Evolutionary conservation across 371 early-diverging fungal genomes (phyloP), one percentile per base, ranked within the genome.

Genomic region (Syncephalastrum racemosum): DNA sequence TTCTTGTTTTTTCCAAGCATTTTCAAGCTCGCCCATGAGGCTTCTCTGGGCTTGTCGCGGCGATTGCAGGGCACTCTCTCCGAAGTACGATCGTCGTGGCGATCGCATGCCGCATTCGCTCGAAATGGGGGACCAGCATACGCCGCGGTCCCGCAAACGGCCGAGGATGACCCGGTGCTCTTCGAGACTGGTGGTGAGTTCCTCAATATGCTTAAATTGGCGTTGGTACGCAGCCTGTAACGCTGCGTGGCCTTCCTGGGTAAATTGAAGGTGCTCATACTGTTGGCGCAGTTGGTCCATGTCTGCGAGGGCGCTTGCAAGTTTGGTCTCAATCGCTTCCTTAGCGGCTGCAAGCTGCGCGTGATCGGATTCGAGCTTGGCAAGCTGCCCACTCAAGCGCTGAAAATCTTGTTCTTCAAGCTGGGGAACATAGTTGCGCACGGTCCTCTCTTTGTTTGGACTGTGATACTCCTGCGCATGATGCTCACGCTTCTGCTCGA

Each of bases 91-190:
- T 16, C n/a, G 13, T 42, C 23, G n/a, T 22, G 16, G 20, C 3
- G 16, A 39, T 39, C 14, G 42, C 18, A n/a, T 20, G 15, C 42
- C 47, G 23, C 31, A 16, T 39, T 52, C 59, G 19, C 55, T 54
- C 0, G 62, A 41, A 24, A 48, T 31, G 14, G 57, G 51, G 15
- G 57, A 49, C 51, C 56, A 52, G 22, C 50, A 25, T 5, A 64
- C 52, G 46, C 60, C 58, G 16, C 59, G 50, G n/a, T 66, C 58
- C 25, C 54, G 62, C 16, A 54, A 55, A n/a, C 57, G 56, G 24
- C 50, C 47, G n/a, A 67, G 41, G 15, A 67, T 42, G 12, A 40
- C 56, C 10, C 73, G 72, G 31, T 74, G 71, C n/a, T 78, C 79
- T 57, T 78, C 73, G 13, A 78, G 47, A 7, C 58, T 56, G 39